A percentile compares a stretch with the other conserved stretches of the same genome.
Evolutionary conservation across 129 eudicot genomes (phyloP).

Genomic region (sunflower (Helianthus annuus)): HanXRQr2.0-SUNRISE NC_035440.2:90887299-90887798

Average conservation of each 20-base stretch:
- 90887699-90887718: not conserved
- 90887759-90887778: not conserved
- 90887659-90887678: not conserved
- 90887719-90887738: constrained; percentile 13
- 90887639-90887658: not conserved
- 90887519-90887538: too few species aligned
- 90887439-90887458: too few species aligned
- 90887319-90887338: too few species aligned
- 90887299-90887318: too few species aligned
- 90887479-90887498: too few species aligned
- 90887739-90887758: not conserved
- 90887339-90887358: too few species aligned
- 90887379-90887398: too few species aligned
- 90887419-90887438: too few species aligned
- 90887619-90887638: not conserved
- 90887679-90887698: not conserved
- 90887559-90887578: not conserved
- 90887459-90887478: too few species aligned
- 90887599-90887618: not conserved
- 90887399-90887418: too few species aligned
- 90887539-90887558: not conserved
- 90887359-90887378: too few species aligned
- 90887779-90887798: constrained; percentile 26
- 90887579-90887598: not conserved
- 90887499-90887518: too few species aligned